Conservation (phyloP, 2,329 filamentous ascomycete genomes). For the Aureobasidium vineae region DNA sequence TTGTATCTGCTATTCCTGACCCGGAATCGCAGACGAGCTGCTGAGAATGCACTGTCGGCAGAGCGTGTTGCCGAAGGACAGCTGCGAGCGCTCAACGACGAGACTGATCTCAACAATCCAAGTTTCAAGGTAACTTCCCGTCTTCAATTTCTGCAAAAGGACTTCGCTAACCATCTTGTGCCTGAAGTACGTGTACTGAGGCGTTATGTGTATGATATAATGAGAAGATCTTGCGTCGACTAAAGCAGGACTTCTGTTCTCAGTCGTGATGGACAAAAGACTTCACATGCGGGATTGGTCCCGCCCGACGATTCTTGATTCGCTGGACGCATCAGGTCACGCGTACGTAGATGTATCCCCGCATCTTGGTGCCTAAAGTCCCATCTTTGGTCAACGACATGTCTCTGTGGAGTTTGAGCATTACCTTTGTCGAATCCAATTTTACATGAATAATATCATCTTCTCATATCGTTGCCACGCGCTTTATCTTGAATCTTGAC, state of each 20-base stretch:
- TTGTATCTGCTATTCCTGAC: constrained; percentile 27
- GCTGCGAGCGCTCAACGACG: constrained; percentile 13
- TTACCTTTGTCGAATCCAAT: too few species aligned
- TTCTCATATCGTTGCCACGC: too few species aligned
- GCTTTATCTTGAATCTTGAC: too few species aligned
- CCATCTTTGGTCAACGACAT: too few species aligned
- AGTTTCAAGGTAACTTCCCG: background rate
- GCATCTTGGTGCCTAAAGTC: too few species aligned
- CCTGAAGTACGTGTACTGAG: background rate
- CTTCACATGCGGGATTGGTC: too few species aligned
- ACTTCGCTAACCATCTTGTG: background rate
- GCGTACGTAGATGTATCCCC: too few species aligned
- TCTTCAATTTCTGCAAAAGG: too few species aligned
- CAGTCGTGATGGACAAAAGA: too few species aligned
- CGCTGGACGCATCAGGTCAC: background rate
- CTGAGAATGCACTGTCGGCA: background rate
- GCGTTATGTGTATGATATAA: background rate
- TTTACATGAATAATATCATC: too few species aligned
- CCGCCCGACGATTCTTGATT: background rate
- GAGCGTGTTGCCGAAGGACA: constrained; percentile 16
- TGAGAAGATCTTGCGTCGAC: background rate
- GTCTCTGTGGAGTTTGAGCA: too few species aligned
- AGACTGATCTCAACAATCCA: constrained; percentile 23
- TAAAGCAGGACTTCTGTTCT: too few species aligned
- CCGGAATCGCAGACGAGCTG: constrained; percentile 25